Base-by-base conservation (phyloP, 768 basidiomycete genomes). In the Lyophyllum semitale region DNA sequence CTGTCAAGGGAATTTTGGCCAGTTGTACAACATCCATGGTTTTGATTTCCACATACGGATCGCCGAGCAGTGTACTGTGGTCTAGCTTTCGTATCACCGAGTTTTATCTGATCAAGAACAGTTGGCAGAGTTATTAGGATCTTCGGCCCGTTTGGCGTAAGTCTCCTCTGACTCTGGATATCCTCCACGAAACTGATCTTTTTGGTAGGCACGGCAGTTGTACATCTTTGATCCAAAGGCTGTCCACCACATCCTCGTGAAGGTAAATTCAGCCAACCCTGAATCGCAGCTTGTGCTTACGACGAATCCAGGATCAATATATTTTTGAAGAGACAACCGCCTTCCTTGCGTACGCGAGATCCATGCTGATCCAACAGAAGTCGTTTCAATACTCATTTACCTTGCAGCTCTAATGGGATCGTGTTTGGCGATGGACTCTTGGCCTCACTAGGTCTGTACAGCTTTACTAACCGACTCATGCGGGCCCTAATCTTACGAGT, bases 171-270 rank as follows among this genome's bases (percentile, higher is more conserved):
- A 43, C 23, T 32, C 1, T 42, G 2, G 7, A 0, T 0, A 38
- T 26, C 11, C 15, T 9, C 18, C 32, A 22, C n/a, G 9, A 23
- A 26, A 25, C 45, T 30, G 40, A 47, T 50, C 12, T 17, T 5
- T 23, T 18, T 23, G 3, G 13, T 20, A 60, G 59, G 42, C 47
- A 32, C 33, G 43, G 29, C 49, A 58, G 27, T 65, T 77, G 29
- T 75, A 70, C 53, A 55, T 76, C 32, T 70, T 67, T 7, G 76
- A 76, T 35, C 75, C 73, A 4, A 66, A 68, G 25, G 73, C 76
- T 9, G 18, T 77, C 5, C 65, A 74, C 54, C 65, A 73, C 48
- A 68, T 76, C 26, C 47, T 73, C 9, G 66, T 77, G 48, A 75
- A 72, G 53, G 63, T 60, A 12, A 18, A 73, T 23, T 26, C 2